Conservation (phyloP, 140 eudicot genomes). For the Ambrosia hybrid region DNA sequence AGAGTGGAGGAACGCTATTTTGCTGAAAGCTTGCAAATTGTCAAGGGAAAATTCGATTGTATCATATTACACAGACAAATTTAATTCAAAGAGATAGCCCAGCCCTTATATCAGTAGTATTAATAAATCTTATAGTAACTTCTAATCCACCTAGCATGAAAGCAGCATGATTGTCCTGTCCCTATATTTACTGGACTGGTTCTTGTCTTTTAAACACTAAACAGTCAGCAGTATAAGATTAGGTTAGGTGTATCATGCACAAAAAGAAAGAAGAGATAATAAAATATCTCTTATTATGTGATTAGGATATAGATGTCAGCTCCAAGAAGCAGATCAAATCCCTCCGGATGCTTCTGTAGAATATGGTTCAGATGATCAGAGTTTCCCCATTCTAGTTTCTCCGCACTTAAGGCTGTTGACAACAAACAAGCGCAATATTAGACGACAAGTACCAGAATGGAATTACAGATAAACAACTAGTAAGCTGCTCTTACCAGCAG, state of each 20-base stretch:
- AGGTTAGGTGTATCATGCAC: not conserved
- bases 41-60: slow-evolving; percentile 42
- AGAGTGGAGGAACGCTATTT: slow-evolving; percentile 77
- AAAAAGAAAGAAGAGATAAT: not conserved
- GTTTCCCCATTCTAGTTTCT: slow-evolving; percentile 94
- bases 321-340: slow-evolving; percentile 94
- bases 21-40: slow-evolving; percentile 82
- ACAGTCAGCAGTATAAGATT: not conserved
- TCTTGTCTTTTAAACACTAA: not conserved
- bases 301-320: slow-evolving; percentile 90
- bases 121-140: not conserved
- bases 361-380: slow-evolving; percentile 60
- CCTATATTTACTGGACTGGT: not conserved
- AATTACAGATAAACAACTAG: too few species aligned
- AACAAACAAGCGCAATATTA: not conserved
- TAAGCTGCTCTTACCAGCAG: slow-evolving; percentile 7
- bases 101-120: too few species aligned
- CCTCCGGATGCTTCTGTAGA: slow-evolving; percentile 50
- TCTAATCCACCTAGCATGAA: not conserved
- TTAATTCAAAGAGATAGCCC: not conserved
- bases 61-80: not conserved
- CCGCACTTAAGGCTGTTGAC: slow-evolving; percentile 51
- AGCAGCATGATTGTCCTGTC: too few species aligned
- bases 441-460: slow-evolving; percentile 13
- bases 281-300: slow-evolving; percentile 14